Conservation (phyloP, 2,329 filamentous ascomycete species). For the Colletotrichum musicola region DNA sequence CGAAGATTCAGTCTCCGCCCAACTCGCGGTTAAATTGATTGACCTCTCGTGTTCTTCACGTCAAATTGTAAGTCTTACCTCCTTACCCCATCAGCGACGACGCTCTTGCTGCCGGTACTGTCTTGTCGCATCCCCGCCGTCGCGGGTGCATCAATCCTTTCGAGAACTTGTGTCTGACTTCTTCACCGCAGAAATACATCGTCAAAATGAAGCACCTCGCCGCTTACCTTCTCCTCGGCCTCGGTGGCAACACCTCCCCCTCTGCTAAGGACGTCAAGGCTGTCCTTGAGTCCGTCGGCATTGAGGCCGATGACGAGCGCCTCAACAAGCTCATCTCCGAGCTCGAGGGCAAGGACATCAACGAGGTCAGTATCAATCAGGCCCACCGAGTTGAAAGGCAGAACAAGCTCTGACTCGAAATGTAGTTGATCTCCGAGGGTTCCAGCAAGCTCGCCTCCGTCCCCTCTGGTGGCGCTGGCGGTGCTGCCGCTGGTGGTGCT, state of each 20-base stretch:
- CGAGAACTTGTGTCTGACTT: constrained; percentile 41
- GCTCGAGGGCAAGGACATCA: constrained; percentile 92
- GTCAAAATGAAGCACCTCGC: constrained; percentile 99
- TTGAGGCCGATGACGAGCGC: constrained; percentile 91
- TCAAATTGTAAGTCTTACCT: constrained; percentile 52
- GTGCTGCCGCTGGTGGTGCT: constrained; percentile 74
- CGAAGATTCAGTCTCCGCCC: constrained; percentile 99
- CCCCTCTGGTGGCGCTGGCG: constrained; percentile 88
- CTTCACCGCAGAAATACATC: constrained; percentile 49
- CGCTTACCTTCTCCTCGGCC: constrained; percentile 96
- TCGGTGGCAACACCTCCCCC: constrained; percentile 92
- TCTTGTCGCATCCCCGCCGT: constrained; percentile 17
- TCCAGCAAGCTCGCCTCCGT: constrained; percentile 96
- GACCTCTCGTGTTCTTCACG: constrained; percentile 84
- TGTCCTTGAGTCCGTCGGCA: constrained; percentile 93
- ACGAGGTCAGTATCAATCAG: constrained; percentile 75
- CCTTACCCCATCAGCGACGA: not conserved
- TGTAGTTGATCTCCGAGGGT: constrained; percentile 90
- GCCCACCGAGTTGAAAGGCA: not conserved
- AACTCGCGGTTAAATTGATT: constrained; percentile 99
- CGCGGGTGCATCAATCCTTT: constrained; percentile 6
- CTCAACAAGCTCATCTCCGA: constrained; percentile 89
- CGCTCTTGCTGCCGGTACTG: not conserved
- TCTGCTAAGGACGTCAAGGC: constrained; percentile 87
- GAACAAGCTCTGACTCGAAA: constrained; percentile 17